A percentile compares a stretch with the other conserved stretches of the same genome.
phyloP scores from a whole-genome alignment of 805 yeast species.

The Wickerhamomyces subpelliculosus region DNA sequence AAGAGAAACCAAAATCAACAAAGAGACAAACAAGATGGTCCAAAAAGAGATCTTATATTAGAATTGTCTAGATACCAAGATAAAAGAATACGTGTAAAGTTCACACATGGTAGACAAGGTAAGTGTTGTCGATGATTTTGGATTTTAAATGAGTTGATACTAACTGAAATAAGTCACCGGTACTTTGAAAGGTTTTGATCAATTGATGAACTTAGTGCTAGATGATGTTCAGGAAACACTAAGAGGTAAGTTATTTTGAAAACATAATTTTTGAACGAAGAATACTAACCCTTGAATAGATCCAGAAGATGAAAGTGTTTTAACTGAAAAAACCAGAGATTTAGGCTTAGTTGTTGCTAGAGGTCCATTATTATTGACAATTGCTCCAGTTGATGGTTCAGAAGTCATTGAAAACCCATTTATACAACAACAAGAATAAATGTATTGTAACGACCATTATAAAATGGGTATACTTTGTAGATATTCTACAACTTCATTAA shows the following conservation, averaged over 20 bases:
- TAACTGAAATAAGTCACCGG: slow-evolving; percentile 43
- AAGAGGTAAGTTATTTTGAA: slow-evolving; percentile 34
- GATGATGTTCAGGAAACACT: slow-evolving; percentile 64
- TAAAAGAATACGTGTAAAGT: slow-evolving; percentile 63
- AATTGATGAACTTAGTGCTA: slow-evolving; percentile 70
- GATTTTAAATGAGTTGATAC: background rate
- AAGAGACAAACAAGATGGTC: slow-evolving; percentile 51
- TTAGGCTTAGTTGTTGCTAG: slow-evolving; percentile 80
- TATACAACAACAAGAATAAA: slow-evolving; percentile 17
- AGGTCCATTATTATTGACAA: slow-evolving; percentile 71
- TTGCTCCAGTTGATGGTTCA: slow-evolving; percentile 66
- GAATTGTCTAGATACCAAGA: slow-evolving; percentile 75
- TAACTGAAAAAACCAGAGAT: slow-evolving; percentile 52
- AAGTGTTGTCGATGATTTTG: slow-evolving; percentile 4
- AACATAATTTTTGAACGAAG: background rate
- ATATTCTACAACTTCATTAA: too few relatives aligned
- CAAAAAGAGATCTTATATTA: slow-evolving; percentile 85
- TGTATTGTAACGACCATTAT: background rate
- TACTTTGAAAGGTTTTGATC: slow-evolving; percentile 74
- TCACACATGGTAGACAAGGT: slow-evolving; percentile 77
- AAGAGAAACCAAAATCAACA: slow-evolving; percentile 15
- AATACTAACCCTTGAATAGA: slow-evolving; percentile 27
- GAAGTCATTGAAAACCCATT: slow-evolving; percentile 70
- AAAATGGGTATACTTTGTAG: background rate
- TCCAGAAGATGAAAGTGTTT: slow-evolving; percentile 51